These are phyloP conservation scores for Plectosphaerella sp. DNA, from an alignment of 2,329 filamentous ascomycete species.

Conservation along the genomic window DNA sequence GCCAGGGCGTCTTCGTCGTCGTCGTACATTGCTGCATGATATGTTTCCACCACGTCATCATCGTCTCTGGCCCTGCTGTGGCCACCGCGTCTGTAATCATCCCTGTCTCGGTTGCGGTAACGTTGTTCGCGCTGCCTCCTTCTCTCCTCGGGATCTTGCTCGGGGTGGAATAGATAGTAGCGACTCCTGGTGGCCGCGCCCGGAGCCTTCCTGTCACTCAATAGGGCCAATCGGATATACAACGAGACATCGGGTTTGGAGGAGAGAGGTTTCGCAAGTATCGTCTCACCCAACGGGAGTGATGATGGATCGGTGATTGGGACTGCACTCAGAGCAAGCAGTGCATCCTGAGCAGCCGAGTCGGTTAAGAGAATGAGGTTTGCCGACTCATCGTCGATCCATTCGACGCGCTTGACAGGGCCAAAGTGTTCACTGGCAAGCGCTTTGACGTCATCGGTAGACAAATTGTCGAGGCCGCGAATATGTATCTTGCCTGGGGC, in stretches of 20 bases:
- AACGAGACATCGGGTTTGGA: conserved; percentile 66
- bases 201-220: conserved; percentile 72
- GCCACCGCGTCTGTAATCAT: conserved; percentile 22
- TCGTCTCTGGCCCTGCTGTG: conserved; percentile 33
- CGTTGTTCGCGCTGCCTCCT: conserved; percentile 50
- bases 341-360: conserved; percentile 45
- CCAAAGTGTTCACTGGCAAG: conserved; percentile 69
- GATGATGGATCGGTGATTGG: conserved; percentile 49
- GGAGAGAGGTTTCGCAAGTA: conserved; percentile 66
- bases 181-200: conserved; percentile 78
- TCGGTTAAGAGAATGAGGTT: conserved; percentile 73
- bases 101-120: conserved; percentile 56
- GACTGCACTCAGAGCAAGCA: conserved; percentile 47
- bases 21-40: conserved; percentile 79
- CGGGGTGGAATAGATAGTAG: conserved; percentile 89
- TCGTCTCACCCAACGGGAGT: conserved; percentile 56
- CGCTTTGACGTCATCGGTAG: conserved; percentile 71
- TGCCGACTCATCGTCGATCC: conserved; percentile 90
- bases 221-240: conserved; percentile 68
- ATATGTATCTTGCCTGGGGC: conserved; percentile 67
- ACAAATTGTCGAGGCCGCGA: conserved; percentile 75
- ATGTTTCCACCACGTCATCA: conserved; percentile 49
- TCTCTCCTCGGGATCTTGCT: conserved; percentile 77
- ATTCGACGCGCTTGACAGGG: conserved; percentile 66
- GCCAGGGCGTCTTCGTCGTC: conserved; percentile 49